These are phyloP conservation scores for Thielaviopsis musarum DNA, from an alignment of 2,329 filamentous ascomycete species.

Conservation along the genomic window DNA sequence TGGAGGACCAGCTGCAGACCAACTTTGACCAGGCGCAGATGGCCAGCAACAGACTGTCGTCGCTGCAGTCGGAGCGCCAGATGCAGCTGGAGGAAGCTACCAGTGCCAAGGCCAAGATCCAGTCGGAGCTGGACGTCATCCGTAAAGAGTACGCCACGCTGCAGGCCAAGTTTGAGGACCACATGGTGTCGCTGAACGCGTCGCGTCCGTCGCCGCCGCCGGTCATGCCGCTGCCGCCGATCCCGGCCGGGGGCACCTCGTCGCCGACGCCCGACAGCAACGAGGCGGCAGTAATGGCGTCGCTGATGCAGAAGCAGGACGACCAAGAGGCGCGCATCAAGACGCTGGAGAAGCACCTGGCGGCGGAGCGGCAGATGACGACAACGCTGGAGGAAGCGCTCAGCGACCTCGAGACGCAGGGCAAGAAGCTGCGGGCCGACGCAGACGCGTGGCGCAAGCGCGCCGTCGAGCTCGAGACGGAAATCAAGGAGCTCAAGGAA, in stretches of 20 bases:
- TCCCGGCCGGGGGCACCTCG: conserved; percentile 45
- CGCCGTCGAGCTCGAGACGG: conserved; percentile 54
- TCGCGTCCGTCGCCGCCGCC: conserved; percentile 88
- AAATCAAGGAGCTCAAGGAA: conserved; percentile 49
- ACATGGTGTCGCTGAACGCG: conserved; percentile 52
- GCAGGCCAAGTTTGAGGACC: conserved; percentile 45
- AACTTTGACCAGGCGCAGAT: conserved; percentile 89
- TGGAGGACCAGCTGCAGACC: conserved; percentile 87
- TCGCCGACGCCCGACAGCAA: conserved; percentile 25
- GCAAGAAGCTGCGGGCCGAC: conserved; percentile 81
- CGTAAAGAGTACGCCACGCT: conserved; percentile 57
- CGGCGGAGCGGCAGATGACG: conserved; percentile 90
- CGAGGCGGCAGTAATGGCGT: conserved; percentile 33
- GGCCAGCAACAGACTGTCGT: conserved; percentile 71
- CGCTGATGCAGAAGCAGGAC: conserved; percentile 65
- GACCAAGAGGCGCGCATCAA: conserved; percentile 91
- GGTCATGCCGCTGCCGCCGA: conserved; percentile 83
- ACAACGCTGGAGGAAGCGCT: conserved; percentile 90
- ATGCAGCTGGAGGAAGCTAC: conserved; percentile 66
- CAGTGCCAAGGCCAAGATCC: conserved; percentile 41
- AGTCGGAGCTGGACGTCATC: conserved; percentile 50
- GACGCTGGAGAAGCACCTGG: conserved; percentile 91
- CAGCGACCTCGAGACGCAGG: conserved; percentile 80
- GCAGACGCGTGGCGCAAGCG: conserved; percentile 84
- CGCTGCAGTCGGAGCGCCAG: conserved; percentile 57